phyloP scores from a whole-genome alignment of 1,139 yeast genomes.

The Scheffersomyces illinoinensis region DNA sequence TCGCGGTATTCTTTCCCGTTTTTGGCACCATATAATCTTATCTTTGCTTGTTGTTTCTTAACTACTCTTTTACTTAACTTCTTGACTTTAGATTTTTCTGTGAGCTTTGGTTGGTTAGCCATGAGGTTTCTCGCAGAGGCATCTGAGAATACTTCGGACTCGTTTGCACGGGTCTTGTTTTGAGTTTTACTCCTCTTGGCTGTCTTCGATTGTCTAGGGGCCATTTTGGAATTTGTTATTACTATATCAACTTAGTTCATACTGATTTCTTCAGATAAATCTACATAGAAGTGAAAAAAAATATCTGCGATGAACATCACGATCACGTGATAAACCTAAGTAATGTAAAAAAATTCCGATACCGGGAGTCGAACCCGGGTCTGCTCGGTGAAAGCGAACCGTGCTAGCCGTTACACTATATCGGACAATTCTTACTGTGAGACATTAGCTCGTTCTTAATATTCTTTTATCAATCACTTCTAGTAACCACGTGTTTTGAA shows the following conservation, averaged over 20 bases:
- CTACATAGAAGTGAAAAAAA: background rate
- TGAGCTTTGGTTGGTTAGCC: conserved; percentile 59
- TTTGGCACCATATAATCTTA: conserved; percentile 69
- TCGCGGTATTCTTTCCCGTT: conserved; percentile 70
- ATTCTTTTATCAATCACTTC: too few species aligned
- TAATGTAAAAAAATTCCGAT: conserved; percentile 41
- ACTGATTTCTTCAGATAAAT: too few species aligned
- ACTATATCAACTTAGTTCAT: background rate
- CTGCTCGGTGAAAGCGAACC: conserved; percentile 77
- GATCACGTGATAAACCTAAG: background rate
- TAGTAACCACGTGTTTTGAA: too few species aligned
- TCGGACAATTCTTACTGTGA: too few species aligned
- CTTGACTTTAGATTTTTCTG: conserved; percentile 58
- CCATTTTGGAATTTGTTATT: conserved; percentile 29
- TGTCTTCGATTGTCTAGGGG: conserved; percentile 58
- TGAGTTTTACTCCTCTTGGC: conserved; percentile 56
- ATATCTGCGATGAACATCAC: conserved; percentile 4
- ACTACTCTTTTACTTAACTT: conserved; percentile 53
- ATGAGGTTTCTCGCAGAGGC: conserved; percentile 65
- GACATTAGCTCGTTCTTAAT: too few species aligned
- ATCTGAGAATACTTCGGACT: conserved; percentile 67
- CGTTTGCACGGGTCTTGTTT: conserved; percentile 56
- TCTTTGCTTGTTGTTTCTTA: conserved; percentile 65
- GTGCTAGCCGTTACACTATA: conserved; percentile 78
- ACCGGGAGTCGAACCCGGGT: conserved; percentile 81